Evolutionary conservation across 306 rosid species (phyloP), one percentile per base, ranked within the genome.

Genomic region (Crotalaria pallida): DNA sequence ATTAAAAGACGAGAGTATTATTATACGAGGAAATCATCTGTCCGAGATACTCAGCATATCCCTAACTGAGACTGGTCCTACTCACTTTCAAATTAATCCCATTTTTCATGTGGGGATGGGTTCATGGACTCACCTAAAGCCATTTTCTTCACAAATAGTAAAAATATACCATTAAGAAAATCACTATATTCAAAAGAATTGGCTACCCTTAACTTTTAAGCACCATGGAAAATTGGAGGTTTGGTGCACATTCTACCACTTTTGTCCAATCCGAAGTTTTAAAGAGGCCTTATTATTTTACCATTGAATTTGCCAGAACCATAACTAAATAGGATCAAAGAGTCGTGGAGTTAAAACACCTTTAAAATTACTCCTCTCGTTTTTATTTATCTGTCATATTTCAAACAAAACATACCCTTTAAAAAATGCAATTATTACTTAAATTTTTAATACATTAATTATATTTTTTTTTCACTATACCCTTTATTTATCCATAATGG

Each of bases 1-100:
- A n/a, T n/a, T n/a, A n/a, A n/a, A n/a, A n/a, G n/a, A n/a, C n/a
- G n/a, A n/a, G 9, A 13, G 19, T 6, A 36, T 69, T 50, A 61
- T 73, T 73, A n/a, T 4, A 50, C n/a, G n/a, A n/a, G 56, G 50
- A 58, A 49, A 76, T 59, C 10, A 51, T 69, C 68, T 31, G 26
- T 45, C 47, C 51, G 13, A 60, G 80, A 76, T 60, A 53, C 76
- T 11, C 11, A 49, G 36, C 65, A 67, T 58, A 26, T 59, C 62
- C 26, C 62, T 66, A 19, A 8, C 68, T 68, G 34, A 9, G 7
- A 17, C 44, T 69, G 76, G 59, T 41, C 77, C 67, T 77, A 60
- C 76, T 33, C 36, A 38, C 43, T 50, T 36, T 31, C 36, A 38
- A 29, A 49, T 36, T n/a, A n/a, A n/a, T n/a, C 76, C 19, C 49